These are phyloP conservation scores for Podospora pseudopauciseta DNA, from an alignment of 495 filamentous ascomycete genomes.

Conservation along the genomic window DNA sequence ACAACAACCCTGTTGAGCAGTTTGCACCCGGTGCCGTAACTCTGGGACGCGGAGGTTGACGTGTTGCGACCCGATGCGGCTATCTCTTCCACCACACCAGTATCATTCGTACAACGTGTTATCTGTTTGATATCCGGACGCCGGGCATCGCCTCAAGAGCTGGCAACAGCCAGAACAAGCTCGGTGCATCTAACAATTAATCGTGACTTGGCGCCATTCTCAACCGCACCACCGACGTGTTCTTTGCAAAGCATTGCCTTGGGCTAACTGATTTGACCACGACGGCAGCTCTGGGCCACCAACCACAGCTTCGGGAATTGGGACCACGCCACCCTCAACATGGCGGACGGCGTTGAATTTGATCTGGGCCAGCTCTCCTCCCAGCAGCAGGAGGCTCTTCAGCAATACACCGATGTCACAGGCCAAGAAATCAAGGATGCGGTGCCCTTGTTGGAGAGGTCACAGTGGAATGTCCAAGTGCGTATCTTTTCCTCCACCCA, in stretches of 20 bases:
- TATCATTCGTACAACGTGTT: not conserved
- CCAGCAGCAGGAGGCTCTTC: slow-evolving; percentile 72
- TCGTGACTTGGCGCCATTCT: not conserved
- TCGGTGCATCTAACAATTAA: not conserved
- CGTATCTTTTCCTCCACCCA: slow-evolving; percentile 16
- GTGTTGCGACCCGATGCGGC: not conserved
- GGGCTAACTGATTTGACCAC: not conserved
- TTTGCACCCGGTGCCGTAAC: not conserved
- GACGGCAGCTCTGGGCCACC: not conserved
- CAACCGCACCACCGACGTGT: not conserved
- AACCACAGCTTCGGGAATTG: not conserved
- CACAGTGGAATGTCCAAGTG: slow-evolving; percentile 95
- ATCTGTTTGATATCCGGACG: not conserved
- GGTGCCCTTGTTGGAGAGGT: slow-evolving; percentile 73
- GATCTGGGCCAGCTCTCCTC: slow-evolving; percentile 69
- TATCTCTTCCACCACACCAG: slow-evolving; percentile 7
- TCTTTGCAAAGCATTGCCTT: not conserved
- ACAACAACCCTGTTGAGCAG: not conserved
- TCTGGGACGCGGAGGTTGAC: not conserved
- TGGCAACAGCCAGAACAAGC: not conserved
- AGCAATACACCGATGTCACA: slow-evolving; percentile 86
- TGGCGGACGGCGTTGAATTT: slow-evolving; percentile 39
- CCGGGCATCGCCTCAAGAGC: not conserved
- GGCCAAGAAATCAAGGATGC: slow-evolving; percentile 75
- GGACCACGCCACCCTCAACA: slow-evolving; percentile 12